phyloP scores from a whole-genome alignment of 345 rosid genomes.

The Brassica incana region DNA sequence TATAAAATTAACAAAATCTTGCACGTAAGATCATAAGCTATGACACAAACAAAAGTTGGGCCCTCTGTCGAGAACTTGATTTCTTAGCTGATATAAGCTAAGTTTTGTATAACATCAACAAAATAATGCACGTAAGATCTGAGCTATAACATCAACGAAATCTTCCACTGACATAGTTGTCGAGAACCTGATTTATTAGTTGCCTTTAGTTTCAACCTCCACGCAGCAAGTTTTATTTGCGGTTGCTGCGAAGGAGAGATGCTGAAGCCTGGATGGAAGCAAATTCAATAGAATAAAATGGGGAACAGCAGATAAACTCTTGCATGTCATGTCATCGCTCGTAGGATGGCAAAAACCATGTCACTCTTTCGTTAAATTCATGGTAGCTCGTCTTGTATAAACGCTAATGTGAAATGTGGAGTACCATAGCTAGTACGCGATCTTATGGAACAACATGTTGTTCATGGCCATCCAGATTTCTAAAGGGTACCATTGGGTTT shows the following conservation, averaged over 20 bases:
- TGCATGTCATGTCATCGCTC: background rate
- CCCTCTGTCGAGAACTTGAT: too few species aligned
- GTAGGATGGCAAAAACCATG: background rate
- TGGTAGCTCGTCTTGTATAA: background rate
- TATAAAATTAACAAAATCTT: too few species aligned
- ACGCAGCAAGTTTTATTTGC: too few species aligned
- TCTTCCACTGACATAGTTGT: background rate
- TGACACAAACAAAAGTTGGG: too few species aligned
- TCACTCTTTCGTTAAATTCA: background rate
- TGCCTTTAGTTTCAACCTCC: background rate
- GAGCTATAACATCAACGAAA: too few species aligned
- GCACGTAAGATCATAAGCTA: too few species aligned
- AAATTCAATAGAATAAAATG: too few species aligned
- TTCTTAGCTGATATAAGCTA: too few species aligned
- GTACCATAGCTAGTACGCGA: background rate
- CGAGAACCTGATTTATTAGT: background rate
- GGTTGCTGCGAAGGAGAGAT: background rate
- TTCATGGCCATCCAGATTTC: background rate
- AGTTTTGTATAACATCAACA: too few species aligned
- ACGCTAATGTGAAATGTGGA: background rate
- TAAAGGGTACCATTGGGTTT: background rate
- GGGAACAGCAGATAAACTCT: background rate
- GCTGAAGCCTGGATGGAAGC: background rate
- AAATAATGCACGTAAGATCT: too few species aligned
- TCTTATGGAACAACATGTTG: background rate